Base-by-base conservation (phyloP, 768 basidiomycete genomes). In the Collybia mongolica region DNA sequence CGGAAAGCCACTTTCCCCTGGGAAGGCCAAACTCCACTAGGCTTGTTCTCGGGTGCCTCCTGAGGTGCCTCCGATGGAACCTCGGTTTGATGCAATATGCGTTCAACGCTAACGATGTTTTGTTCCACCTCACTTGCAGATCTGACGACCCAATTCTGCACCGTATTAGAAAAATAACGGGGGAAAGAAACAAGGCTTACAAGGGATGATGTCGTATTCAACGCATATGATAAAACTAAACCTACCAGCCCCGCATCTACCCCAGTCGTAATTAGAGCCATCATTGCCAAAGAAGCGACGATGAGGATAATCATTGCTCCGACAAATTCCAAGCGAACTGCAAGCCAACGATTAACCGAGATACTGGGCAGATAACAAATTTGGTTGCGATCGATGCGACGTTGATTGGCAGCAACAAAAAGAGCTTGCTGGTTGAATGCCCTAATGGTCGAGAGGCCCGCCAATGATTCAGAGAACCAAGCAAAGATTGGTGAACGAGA, bases 401-500 rank as follows among this genome's bases (percentile, higher is more conserved):
- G 80, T 48, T 86, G 81, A 55, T 89, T 93, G 32, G 80, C 80
- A 7, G 76, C 70, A 15, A 79, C 72, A 62, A 94, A 95, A 8
- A 86, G 69, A 0, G 66, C 42, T 60, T 90, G 83, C 54, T 91
- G 90, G 29, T 73, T 67, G 71, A 87, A 94, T 0, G 90, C 90
- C 0, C 91, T 81, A 57, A 95, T 93, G 2, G 90, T 93, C 0
- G 89, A 83, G 32, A 92, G 66, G 5, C 93, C 93, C 2, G 80
- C 76, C 32, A 84, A 69, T 2, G 81, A 86, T 63, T 91, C 90
- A 1, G 87, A 87, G 63, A 91, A 91, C 84, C 86, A 89, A 0
- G 86, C 87, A 65, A 96, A 95, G 51, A 98, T 92, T 1, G 95
- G 94, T 0, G 90, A 92, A 35, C 90, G 84, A 5, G 91, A 91